Evolutionary conservation across 2,329 filamentous ascomycete genomes (phyloP), one percentile per base, ranked within the genome.

Genomic region (Stagonosporopsis vannaccii): DNA sequence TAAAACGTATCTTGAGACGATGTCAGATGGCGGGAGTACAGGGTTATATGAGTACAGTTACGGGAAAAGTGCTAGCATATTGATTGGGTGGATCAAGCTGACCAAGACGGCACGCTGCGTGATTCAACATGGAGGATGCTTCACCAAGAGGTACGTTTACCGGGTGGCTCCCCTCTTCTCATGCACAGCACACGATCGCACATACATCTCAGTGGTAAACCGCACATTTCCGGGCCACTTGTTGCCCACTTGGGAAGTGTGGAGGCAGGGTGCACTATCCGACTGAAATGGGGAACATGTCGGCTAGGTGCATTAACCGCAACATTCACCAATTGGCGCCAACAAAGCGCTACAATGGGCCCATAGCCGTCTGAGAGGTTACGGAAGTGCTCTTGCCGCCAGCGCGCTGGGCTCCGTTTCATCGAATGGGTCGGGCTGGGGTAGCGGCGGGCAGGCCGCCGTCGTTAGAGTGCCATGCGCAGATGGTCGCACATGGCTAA

Each of bases 221-320:
- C 2, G n/a, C 3, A 12, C 23, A 23, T n/a, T 17, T 12, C 6
- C 23, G 23, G 30, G 2, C 17, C n/a, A 11, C n/a, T 17, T 23
- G 4, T 43, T 22, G 11, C 47, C 47, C 22, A 4, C 36, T 28
- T 2, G 13, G 39, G 22, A 28, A 15, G 22, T 28, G 30, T 17
- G 30, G 39, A 20, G 22, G 20, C n/a, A 11, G n/a, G 47, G 37
- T 50, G 30, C 47, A 30, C 28, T 51, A 51, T 17, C 47, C 47
- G 47, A 43, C 2, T 12, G n/a, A 12, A 4, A 6, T 23, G 22
- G 47, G 12, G 22, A 22, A 20, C n/a, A 22, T 3, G 15, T 7
- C 39, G 30, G 39, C 30, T 36, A 43, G 19, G 47, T 43, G 28
- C 30, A 17, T 28, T 36, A 43, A n/a, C 39, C 28, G 39, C 23